Evolutionary conservation across 139 green algal genomes (phyloP), one percentile per base, ranked within the genome.

Genomic region (Chlorokybus atmophyticus): DNA sequence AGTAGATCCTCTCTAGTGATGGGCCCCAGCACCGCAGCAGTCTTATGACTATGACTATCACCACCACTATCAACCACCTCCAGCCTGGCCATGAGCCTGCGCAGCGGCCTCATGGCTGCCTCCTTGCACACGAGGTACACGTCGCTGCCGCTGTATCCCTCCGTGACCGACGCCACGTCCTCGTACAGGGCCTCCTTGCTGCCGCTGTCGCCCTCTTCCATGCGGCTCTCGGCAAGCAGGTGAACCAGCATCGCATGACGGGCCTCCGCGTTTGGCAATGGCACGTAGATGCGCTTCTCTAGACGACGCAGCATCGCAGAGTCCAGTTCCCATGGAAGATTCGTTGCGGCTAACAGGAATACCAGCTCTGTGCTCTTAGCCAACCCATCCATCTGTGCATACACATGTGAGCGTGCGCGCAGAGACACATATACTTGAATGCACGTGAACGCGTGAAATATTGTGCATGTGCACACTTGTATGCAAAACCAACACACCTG

Each of bases 311-410:
- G 55, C 70, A 78, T 72, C 21, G 70, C 70, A 7, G 8, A 40
- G 59, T 78, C 70, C 4, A 78, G 60, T 53, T 78, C 67, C 70
- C 70, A 78, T 24, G 70, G 68, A 25, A 76, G 50, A 57, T 76
- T 76, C 4, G 68, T 70, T 17, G 70, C 70, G 4, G 68, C 68
- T 4, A 78, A 54, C 40, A 78, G 21, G 51, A 78, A 77, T 3
- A 76, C 70, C 3, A 78, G 38, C 41, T 73, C 62, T 7, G 57
- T 28, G 17, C n/a, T 39, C 40, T 50, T 57, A n/a, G 32, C 40
- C 2, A 78, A 40, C 3, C 71, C 70, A 51, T 79, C 71, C 63
- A 79, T 75, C 64, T 79, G 70, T 35, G 57, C 38, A 50, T n/a
- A 74, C 52, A 38, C 14, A n/a, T n/a, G n/a, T n/a, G n/a, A n/a